Evolutionary conservation across 495 filamentous ascomycete species (phyloP).

Genomic region (Evernia prunastri): DNA sequence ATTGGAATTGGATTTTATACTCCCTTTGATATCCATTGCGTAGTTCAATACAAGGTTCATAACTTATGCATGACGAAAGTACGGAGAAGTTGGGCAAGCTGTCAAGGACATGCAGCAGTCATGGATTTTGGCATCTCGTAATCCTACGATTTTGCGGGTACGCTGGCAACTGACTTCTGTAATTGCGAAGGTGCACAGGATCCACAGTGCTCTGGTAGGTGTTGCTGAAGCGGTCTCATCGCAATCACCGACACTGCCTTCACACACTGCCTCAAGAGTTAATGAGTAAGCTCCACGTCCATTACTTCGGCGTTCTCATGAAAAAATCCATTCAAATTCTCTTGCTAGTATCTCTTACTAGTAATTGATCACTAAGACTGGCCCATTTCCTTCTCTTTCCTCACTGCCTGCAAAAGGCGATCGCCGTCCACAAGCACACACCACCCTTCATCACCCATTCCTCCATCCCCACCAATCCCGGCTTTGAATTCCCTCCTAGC

Average conservation of each 20-base stretch:
- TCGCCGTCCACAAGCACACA: constrained; percentile 91
- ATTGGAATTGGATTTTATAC: background rate
- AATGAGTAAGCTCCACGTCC: background rate
- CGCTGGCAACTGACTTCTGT: background rate
- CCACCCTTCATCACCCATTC: constrained; percentile 68
- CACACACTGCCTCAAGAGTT: background rate
- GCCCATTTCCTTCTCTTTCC: constrained; percentile 31
- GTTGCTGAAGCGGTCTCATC: background rate
- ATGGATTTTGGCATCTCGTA: background rate
- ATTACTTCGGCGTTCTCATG: background rate
- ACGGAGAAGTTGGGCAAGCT: background rate
- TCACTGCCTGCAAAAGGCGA: constrained; percentile 55
- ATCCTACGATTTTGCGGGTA: background rate
- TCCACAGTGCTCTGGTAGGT: too few relatives aligned
- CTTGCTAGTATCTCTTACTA: background rate
- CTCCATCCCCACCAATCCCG: constrained; percentile 64
- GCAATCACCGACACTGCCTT: background rate
- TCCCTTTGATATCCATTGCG: background rate
- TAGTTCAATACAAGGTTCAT: background rate
- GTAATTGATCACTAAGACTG: background rate
- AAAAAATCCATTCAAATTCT: background rate
- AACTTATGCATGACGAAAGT: background rate
- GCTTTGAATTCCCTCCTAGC: constrained; percentile 59
- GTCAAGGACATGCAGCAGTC: background rate
- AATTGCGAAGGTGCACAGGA: background rate